A percentile compares a stretch with the other conserved stretches of the same genome.
phyloP scores from a whole-genome alignment of 345 rosid species.

The Euphorbia peplus region DNA sequence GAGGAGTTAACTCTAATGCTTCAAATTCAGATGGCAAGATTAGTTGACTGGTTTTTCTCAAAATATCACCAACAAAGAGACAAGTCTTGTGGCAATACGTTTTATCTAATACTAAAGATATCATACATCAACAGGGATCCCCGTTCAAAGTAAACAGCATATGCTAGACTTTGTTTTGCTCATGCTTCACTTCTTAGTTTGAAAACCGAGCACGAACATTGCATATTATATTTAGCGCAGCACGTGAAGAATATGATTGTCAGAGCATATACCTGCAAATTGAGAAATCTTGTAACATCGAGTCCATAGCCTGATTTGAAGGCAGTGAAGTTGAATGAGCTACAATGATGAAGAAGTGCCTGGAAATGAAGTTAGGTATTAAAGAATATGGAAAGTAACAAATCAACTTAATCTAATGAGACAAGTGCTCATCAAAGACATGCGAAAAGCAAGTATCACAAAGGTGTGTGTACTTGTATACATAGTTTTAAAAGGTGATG shows the following conservation, averaged over 20 bases:
- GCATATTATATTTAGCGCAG: neutral
- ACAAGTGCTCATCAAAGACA: neutral
- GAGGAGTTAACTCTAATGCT: neutral
- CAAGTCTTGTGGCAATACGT: neutral
- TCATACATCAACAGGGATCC: neutral
- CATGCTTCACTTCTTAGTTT: neutral
- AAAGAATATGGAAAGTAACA: neutral
- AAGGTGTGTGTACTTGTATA: neutral
- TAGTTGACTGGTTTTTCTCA: neutral
- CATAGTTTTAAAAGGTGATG: too few species aligned
- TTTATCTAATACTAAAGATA: neutral
- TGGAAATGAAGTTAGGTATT: slow-evolving; percentile 2
- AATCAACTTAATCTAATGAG: neutral
- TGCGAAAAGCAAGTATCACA: neutral
- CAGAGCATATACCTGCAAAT: slow-evolving; percentile 32
- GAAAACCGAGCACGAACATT: neutral
- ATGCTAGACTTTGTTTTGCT: too few species aligned
- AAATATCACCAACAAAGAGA: neutral
- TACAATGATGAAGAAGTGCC: slow-evolving; percentile 25
- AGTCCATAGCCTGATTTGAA: slow-evolving; percentile 17
- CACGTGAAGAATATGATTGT: slow-evolving; percentile 10
- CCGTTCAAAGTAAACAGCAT: too few species aligned
- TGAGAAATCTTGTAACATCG: slow-evolving; percentile 13
- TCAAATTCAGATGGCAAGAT: neutral
- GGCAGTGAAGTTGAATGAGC: slow-evolving; percentile 17